Conservation (phyloP, 1,284 basidiomycete species). For the Leucoagaricus sp. region DNA sequence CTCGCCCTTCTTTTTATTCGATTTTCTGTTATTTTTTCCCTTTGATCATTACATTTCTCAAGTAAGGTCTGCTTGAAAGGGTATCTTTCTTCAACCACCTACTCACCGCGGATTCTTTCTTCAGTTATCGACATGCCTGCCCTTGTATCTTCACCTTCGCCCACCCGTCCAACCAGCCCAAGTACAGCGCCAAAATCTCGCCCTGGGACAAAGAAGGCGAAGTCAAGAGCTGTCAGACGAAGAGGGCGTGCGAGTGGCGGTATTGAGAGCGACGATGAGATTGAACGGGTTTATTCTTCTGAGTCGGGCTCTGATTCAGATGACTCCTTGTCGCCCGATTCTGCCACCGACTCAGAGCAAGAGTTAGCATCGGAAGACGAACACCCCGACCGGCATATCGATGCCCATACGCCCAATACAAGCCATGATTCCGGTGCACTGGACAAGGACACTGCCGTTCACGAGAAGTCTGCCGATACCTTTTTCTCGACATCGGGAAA, state of each 20-base stretch:
- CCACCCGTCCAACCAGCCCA: constrained; percentile 32
- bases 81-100: constrained; percentile 13
- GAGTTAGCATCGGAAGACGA: constrained; percentile 65
- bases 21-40: constrained; percentile 15
- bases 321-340: constrained; percentile 55
- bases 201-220: constrained; percentile 40
- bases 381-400: constrained; percentile 47
- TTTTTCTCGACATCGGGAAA: constrained; percentile 57
- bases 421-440: constrained; percentile 50
- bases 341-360: constrained; percentile 66
- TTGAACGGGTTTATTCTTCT: constrained; percentile 65
- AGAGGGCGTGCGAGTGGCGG: constrained; percentile 57
- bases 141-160: constrained; percentile 33
- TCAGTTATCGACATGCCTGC: constrained; percentile 45
- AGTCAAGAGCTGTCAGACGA: constrained; percentile 42
- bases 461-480: constrained; percentile 36
- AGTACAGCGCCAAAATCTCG: constrained; percentile 30
- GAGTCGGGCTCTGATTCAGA: constrained; percentile 64
- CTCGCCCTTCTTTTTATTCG: constrained; percentile 4
- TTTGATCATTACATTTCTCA: constrained; percentile 18
- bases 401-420: constrained; percentile 61
- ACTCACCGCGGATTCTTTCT: constrained; percentile 17
- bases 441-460: constrained; percentile 29
- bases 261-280: constrained; percentile 72
- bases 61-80: constrained; percentile 29